These are phyloP conservation scores for Diaporthe humulicola DNA, from an alignment of 2,329 filamentous ascomycete genomes.

Conservation along the genomic window DNA sequence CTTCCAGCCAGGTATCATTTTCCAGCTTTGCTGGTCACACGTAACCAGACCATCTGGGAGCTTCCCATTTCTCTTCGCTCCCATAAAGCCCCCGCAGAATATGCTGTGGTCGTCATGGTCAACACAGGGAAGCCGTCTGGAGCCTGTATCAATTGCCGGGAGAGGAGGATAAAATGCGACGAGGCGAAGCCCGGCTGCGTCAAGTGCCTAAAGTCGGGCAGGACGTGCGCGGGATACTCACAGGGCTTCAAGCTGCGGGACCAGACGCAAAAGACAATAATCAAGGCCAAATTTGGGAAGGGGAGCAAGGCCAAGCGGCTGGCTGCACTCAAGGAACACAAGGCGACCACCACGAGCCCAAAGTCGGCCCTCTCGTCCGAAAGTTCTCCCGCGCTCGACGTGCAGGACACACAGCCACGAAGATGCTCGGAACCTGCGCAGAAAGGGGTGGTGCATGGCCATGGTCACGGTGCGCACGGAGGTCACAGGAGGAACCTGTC, in stretches of 20 bases:
- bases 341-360: background rate
- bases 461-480: background rate
- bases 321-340: slow-evolving; percentile 14
- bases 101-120: slow-evolving; percentile 27
- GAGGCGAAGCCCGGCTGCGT: slow-evolving; percentile 38
- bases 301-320: background rate
- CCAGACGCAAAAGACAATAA: slow-evolving; percentile 34
- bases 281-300: slow-evolving; percentile 32
- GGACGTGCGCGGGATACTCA: slow-evolving; percentile 34
- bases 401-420: background rate
- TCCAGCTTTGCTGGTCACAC: background rate
- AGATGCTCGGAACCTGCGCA: background rate
- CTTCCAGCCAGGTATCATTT: background rate
- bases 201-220: slow-evolving; percentile 34
- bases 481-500: slow-evolving; percentile 9
- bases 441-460: background rate
- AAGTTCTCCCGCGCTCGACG: background rate
- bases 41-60: background rate
- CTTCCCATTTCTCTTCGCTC: background rate
- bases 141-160: slow-evolving; percentile 36
- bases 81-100: background rate
- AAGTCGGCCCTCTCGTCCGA: background rate
- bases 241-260: slow-evolving; percentile 31
- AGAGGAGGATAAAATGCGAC: slow-evolving; percentile 38
- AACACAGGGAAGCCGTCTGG: slow-evolving; percentile 35